Evolutionary conservation across 2,329 filamentous ascomycete genomes (phyloP), one percentile per base, ranked within the genome.

Genomic region (Ophiostoma tasmaniense): DNA sequence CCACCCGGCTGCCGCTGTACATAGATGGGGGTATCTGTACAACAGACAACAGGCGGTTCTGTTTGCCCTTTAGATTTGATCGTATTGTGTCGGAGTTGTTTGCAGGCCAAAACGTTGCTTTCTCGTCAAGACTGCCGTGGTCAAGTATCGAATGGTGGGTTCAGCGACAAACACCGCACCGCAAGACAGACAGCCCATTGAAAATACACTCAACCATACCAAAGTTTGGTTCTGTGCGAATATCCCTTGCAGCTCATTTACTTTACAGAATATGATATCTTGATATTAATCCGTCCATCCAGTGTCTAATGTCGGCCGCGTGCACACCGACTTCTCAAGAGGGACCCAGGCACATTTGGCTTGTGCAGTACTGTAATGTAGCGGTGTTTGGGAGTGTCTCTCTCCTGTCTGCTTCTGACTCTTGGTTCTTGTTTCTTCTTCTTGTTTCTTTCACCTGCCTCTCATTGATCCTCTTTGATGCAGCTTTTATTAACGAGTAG

Each of bases 241-340:
- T 17, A 61, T 20, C 6, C 17, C 13, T 30, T 61, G 25, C 50
- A 7, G 50, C 42, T 45, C 17, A 25, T 25, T 13, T 55, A 25
- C 50, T 13, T 8, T 55, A 10, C 55, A 61, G 55, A 28, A 30
- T 61, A 30, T 61, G 55, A 61, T 7, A 61, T 28, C 42, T n/a
- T 45, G 17, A 20, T 45, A 45, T 45, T 45, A n/a, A 45, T 20
- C 20, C 42, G 17, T 20, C 17, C 7, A 1, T 20, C 3, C 6
- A n/a, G 7, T 45, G 30, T 13, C 11, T 52, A 22, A 42, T 30
- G 62, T 28, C 45, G 45, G 50, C 66, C 35, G 33, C 33, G 25
- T 66, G 66, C 62, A 50, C 66, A 70, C 69, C 69, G 69, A 70
- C 69, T 65, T 67, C 68, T 67, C 61, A 35, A 1, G 10, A 20